A percentile compares a stretch with the other conserved stretches of the same genome.
Conservation (phyloP, 2,329 filamentous ascomycete species). For the Colletotrichum cordylinicola region DNA sequence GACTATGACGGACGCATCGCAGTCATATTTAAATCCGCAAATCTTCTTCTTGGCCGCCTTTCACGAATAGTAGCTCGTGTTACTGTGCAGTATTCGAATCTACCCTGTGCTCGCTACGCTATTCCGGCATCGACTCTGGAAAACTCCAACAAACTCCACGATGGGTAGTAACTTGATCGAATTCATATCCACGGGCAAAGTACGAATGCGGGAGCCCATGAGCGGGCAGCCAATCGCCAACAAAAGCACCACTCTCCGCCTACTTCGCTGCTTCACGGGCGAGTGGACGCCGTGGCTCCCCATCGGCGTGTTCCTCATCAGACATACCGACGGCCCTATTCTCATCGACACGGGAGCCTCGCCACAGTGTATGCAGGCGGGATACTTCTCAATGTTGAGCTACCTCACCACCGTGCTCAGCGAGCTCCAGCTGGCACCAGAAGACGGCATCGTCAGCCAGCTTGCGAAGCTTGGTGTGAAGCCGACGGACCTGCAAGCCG, state of each 20-base stretch:
- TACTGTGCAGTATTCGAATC: not conserved
- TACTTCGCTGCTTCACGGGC: conserved; percentile 25
- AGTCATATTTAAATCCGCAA: not conserved
- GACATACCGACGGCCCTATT: conserved; percentile 26
- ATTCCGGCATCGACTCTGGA: not conserved
- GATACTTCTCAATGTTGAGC: conserved; percentile 25
- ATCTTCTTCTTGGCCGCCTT: not conserved
- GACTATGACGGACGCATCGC: not conserved
- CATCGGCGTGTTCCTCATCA: conserved; percentile 26
- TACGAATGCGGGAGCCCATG: conserved; percentile 20
- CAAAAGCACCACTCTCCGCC: conserved; percentile 21
- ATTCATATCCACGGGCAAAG: conserved; percentile 26
- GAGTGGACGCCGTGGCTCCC: conserved; percentile 24
- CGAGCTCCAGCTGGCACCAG: conserved; percentile 3
- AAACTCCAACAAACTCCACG: not conserved
- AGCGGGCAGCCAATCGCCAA: conserved; percentile 24
- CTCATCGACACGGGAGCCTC: conserved; percentile 29
- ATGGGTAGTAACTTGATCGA: not conserved
- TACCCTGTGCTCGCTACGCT: not conserved
- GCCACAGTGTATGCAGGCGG: conserved; percentile 23
- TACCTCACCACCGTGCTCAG: conserved; percentile 11
- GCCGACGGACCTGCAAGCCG: conserved; percentile 28
- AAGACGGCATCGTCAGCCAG: conserved; percentile 26
- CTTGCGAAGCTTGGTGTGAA: conserved; percentile 22
- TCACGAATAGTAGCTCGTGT: accelerated